Conservation (phyloP, 2,329 filamentous ascomycete genomes). For the Blumeria graminis region DNA sequence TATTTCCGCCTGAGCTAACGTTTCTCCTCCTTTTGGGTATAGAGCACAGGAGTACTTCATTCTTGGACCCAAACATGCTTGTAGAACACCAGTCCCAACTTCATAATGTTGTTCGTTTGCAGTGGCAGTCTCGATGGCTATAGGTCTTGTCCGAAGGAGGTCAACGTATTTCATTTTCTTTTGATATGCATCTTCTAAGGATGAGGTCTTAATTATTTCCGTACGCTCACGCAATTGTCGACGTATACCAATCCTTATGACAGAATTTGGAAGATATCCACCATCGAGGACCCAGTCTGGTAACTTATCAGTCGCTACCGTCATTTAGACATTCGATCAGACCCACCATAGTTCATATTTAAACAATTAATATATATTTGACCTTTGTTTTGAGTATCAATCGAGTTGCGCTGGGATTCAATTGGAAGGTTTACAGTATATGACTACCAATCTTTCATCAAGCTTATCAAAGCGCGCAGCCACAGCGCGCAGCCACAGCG, state of each 20-base stretch:
- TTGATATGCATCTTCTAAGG: constrained; percentile 26
- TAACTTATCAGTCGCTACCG: background rate
- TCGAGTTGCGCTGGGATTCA: too few species aligned
- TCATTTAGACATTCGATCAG: background rate
- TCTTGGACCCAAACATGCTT: constrained; percentile 34
- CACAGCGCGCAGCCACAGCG: too few species aligned
- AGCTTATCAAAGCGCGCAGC: too few species aligned
- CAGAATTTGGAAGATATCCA: constrained; percentile 35
- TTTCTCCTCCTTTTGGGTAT: constrained; percentile 37
- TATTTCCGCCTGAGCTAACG: constrained; percentile 39
- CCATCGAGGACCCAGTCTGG: constrained; percentile 35
- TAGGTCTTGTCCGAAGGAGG: constrained; percentile 31
- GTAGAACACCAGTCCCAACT: constrained; percentile 39
- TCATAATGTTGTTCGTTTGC: constrained; percentile 53
- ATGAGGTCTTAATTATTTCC: constrained; percentile 26
- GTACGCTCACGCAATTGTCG: constrained; percentile 39
- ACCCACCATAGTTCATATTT: background rate
- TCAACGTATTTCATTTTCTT: constrained; percentile 40
- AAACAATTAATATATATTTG: too few species aligned
- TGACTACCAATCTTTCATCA: too few species aligned
- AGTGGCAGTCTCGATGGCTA: constrained; percentile 40
- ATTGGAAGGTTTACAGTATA: too few species aligned
- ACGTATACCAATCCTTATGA: constrained; percentile 41
- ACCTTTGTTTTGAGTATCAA: too few species aligned
- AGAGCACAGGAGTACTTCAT: constrained; percentile 52